These are phyloP conservation scores for Yamadazyma ubonensis DNA, from an alignment of 805 yeast species.

Conservation along the genomic window DNA sequence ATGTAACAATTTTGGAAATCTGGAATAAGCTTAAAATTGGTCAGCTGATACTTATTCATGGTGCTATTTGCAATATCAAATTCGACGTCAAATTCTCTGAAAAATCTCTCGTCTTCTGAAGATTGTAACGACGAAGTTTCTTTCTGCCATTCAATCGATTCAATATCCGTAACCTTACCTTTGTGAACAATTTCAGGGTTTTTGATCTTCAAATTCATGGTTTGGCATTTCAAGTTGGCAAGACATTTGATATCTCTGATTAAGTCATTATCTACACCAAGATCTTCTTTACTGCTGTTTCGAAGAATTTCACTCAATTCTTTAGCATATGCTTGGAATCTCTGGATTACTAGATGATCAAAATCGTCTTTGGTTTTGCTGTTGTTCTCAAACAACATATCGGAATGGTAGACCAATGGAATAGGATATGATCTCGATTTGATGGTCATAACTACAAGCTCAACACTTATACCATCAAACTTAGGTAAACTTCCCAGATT, in stretches of 20 bases:
- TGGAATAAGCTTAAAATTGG: conserved; percentile 35
- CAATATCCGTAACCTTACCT: conserved; percentile 1
- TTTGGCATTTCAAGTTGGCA: conserved; percentile 29
- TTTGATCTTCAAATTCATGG: conserved; percentile 25
- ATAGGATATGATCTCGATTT: conserved; percentile 32
- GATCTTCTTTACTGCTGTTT: conserved; percentile 22
- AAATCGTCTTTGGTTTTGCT: conserved; percentile 28
- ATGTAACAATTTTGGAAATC: conserved; percentile 38
- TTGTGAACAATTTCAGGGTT: conserved; percentile 7
- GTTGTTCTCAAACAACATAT: conserved; percentile 34
- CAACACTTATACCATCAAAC: conserved; percentile 27
- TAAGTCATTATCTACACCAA: conserved; percentile 27
- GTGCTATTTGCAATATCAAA: conserved; percentile 24
- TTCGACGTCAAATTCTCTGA: conserved; percentile 7
- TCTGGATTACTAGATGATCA: conserved; percentile 29
- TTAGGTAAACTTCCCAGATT: conserved; percentile 18
- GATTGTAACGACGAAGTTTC: not conserved
- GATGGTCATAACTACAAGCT: conserved; percentile 30
- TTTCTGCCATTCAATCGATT: conserved; percentile 10
- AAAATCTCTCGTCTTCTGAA: conserved; percentile 2
- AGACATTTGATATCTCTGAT: conserved; percentile 31
- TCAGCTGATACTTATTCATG: conserved; percentile 11
- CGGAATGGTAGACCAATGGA: conserved; percentile 36
- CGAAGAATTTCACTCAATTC: conserved; percentile 26
- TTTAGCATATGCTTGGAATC: conserved; percentile 31